Base-by-base conservation (phyloP, 768 basidiomycete genomes). In the Boletellus ananas region DNA sequence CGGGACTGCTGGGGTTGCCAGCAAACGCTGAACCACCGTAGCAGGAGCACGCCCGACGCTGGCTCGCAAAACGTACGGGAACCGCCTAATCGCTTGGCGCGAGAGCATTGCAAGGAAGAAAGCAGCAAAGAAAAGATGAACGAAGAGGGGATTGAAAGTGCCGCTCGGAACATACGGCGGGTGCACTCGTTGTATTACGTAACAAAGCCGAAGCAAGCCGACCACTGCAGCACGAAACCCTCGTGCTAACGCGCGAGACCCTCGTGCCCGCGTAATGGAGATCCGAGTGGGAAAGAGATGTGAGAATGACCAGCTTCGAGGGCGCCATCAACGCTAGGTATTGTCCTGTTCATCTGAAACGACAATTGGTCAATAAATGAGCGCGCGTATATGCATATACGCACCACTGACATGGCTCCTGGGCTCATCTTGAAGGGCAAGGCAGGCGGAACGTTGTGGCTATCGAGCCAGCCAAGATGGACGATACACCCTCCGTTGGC, bases 1-100 rank as follows among this genome's bases (percentile, higher is more conserved):
- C 20, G 79, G 66, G 0, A 71, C 65, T 1, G 75, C 66, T 17
- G 78, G 68, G 31, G 74, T 81, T 21, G 83, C 82, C 48, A 81
- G 56, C 2, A 65, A 50, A 27, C 74, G 74, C 37, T 54, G 62
- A 17, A 55, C 55, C 36, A 52, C 42, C 27, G 54, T 46, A 38
- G 59, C 55, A 34, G 53, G 56, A 7, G 45, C 50, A 38, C 59
- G 54, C 51, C 53, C 25, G n/a, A 49, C 45, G 31, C 61, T 47
- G 41, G 58, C 43, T 43, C 70, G 59, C 39, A 69, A 49, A 35
- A 54, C 55, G 31, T 54, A 49, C 18, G 70, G 71, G 47, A 74
- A 62, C 25, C 70, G 67, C 46, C 68, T 63, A 5, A 75, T 43
- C 45, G 64, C 59, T 47, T 70, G 73, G 54, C 73, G 69, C 36